Conservation (phyloP, 441 rosid genomes). For the Pelargonium australe region DNA sequence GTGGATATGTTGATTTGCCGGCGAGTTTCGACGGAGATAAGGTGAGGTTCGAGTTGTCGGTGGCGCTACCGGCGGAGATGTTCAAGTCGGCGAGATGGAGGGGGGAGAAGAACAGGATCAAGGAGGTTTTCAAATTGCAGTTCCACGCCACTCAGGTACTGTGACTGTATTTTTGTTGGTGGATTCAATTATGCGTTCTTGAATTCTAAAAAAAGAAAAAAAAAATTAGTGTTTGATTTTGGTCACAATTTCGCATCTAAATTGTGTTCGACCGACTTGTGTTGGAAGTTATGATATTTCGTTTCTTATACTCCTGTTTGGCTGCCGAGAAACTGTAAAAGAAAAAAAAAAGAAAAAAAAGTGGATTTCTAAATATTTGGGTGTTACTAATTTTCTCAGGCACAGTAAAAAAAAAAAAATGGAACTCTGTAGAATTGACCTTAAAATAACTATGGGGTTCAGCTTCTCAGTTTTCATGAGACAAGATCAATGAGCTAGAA, state of each 20-base stretch:
- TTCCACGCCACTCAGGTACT: slow-evolving; percentile 73
- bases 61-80: slow-evolving; percentile 36
- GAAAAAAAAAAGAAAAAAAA: background rate
- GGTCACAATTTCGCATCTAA: background rate
- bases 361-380: background rate
- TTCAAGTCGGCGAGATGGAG: slow-evolving; percentile 77
- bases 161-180: background rate
- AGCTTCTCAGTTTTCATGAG: background rate
- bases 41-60: slow-evolving; percentile 25
- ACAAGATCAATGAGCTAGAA: background rate
- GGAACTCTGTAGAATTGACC: slow-evolving; percentile 4
- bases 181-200: background rate
- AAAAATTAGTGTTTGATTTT: background rate
- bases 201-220: background rate
- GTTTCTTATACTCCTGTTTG: background rate
- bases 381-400: slow-evolving; percentile 1
- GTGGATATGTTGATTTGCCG: slow-evolving; percentile 25
- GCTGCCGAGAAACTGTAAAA: background rate
- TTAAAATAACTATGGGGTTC: background rate
- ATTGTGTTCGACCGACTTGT: background rate
- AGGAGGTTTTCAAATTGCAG: slow-evolving; percentile 65
- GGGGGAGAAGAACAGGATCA: slow-evolving; percentile 67
- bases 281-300: background rate
- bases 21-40: slow-evolving; percentile 5
- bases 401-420: too few species aligned